Conservation (phyloP, 129 eudicot species). For the Centaurea solstitialis region DNA sequence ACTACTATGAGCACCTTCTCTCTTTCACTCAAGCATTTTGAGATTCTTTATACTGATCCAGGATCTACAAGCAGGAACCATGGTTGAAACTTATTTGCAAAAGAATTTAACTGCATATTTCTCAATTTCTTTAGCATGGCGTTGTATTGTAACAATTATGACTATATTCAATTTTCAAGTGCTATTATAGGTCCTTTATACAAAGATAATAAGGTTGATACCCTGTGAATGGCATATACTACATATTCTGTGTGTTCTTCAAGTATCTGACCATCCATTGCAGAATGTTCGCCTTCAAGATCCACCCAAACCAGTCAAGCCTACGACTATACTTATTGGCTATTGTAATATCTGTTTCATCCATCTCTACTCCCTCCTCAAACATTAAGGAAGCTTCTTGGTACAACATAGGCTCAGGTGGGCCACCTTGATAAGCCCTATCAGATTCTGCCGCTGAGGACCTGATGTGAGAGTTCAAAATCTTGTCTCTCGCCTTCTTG, state of each 20-base stretch:
- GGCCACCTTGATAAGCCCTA: slow-evolving; percentile 91
- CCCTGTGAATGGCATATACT: slow-evolving; percentile 96
- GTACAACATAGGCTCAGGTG: slow-evolving; percentile 69
- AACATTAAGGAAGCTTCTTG: slow-evolving; percentile 57
- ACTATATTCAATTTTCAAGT: slow-evolving; percentile 7
- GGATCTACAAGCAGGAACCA: slow-evolving; percentile 49
- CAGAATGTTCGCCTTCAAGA: slow-evolving; percentile 99
- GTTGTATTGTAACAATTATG: neutral
- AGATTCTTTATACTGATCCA: slow-evolving; percentile 87
- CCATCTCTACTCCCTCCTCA: slow-evolving; percentile 51
- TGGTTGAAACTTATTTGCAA: slow-evolving; percentile 2
- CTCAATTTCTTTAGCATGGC: neutral
- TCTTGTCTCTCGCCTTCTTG: no score
- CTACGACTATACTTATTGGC: slow-evolving; percentile 56
- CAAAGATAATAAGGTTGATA: slow-evolving; percentile 39
- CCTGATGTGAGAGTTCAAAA: slow-evolving; percentile 32
- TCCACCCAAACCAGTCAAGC: slow-evolving; percentile 98
- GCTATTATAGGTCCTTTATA: slow-evolving; percentile 20
- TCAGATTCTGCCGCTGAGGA: slow-evolving; percentile 94
- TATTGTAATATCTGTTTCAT: slow-evolving; percentile 38
- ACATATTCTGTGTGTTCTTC: slow-evolving; percentile 98
- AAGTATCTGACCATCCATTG: slow-evolving; percentile 96
- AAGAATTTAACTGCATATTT: slow-evolving; percentile 12
- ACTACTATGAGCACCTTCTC: slow-evolving; percentile 70
- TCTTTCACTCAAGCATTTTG: slow-evolving; percentile 60